Evolutionary conservation across 2,329 filamentous ascomycete species (phyloP).

Genomic region (Neofusicoccum ribis): DNA sequence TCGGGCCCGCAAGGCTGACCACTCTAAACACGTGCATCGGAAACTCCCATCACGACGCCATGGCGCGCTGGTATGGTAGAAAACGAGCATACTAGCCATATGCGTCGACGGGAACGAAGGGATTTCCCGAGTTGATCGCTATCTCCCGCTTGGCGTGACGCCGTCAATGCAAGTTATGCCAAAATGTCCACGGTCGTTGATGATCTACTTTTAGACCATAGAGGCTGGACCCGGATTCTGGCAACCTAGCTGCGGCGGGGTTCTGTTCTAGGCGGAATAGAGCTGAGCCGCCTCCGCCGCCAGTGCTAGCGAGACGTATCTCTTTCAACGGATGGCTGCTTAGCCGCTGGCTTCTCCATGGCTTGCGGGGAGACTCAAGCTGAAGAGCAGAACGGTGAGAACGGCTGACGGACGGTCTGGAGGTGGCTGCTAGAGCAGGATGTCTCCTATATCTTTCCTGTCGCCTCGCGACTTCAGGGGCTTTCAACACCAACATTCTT

Average conservation of each 20-base stretch:
- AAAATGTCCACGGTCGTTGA: neutral
- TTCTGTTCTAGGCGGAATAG: neutral
- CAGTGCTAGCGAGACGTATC: neutral
- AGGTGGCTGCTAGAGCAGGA: neutral
- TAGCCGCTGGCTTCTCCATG: neutral
- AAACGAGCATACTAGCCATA: neutral
- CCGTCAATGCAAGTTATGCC: neutral
- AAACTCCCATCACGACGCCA: neutral
- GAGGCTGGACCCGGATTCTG: neutral
- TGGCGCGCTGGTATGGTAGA: neutral
- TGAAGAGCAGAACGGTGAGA: neutral
- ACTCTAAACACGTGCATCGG: neutral
- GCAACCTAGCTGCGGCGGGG: neutral
- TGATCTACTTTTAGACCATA: neutral
- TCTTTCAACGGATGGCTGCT: neutral
- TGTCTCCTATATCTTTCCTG: neutral
- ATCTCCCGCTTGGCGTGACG: neutral
- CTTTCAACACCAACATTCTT: neutral
- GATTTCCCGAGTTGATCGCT: neutral
- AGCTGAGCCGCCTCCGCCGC: neutral
- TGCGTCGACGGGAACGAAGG: neutral
- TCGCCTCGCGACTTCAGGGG: neutral
- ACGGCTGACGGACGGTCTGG: neutral
- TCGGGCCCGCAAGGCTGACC: neutral
- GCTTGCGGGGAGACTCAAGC: neutral